A percentile compares a stretch with the other conserved stretches of the same genome.
phyloP scores from a whole-genome alignment of 2,329 filamentous ascomycete species.

The Colletotrichum zoysiae region DNA sequence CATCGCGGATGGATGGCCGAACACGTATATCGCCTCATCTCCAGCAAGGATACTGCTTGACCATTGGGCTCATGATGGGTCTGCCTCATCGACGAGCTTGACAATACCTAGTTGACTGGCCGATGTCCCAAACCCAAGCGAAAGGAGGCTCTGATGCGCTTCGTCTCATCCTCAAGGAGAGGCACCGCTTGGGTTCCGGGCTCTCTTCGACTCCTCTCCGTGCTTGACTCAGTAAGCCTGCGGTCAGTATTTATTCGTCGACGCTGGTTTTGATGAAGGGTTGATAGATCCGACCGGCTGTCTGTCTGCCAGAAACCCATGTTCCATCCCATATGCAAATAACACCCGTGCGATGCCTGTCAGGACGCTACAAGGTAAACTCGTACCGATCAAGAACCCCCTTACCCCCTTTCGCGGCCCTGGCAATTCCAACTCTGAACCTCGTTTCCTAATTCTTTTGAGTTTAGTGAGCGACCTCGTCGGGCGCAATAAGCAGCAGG shows the following conservation, averaged over 20 bases:
- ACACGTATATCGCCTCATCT: neutral
- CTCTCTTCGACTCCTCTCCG: neutral
- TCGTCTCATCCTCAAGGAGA: neutral
- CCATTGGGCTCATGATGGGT: slow-evolving; percentile 14
- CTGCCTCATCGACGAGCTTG: slow-evolving; percentile 9
- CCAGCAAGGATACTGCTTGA: slow-evolving; percentile 19
- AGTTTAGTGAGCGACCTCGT: slow-evolving; percentile 7
- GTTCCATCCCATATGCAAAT: slow-evolving; percentile 11
- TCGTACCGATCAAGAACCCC: slow-evolving; percentile 13
- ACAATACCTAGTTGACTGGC: slow-evolving; percentile 24
- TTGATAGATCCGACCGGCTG: neutral
- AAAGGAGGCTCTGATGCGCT: neutral
- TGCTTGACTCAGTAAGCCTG: slow-evolving; percentile 27
- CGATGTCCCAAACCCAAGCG: neutral
- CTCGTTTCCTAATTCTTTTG: slow-evolving; percentile 14
- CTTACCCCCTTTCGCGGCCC: slow-evolving; percentile 21
- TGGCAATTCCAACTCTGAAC: slow-evolving; percentile 1
- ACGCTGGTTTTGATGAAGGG: slow-evolving; percentile 13
- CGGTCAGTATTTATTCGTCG: neutral
- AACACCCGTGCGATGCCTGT: slow-evolving; percentile 31
- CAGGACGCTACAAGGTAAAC: slow-evolving; percentile 16
- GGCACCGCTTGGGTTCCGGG: neutral
- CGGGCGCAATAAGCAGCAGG: neutral
- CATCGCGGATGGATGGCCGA: slow-evolving; percentile 10
- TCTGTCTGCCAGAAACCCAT: slow-evolving; percentile 22